phyloP scores from a whole-genome alignment of 176 grass and related monocot species.

The bread wheat (Triticum aestivum) region DNA sequence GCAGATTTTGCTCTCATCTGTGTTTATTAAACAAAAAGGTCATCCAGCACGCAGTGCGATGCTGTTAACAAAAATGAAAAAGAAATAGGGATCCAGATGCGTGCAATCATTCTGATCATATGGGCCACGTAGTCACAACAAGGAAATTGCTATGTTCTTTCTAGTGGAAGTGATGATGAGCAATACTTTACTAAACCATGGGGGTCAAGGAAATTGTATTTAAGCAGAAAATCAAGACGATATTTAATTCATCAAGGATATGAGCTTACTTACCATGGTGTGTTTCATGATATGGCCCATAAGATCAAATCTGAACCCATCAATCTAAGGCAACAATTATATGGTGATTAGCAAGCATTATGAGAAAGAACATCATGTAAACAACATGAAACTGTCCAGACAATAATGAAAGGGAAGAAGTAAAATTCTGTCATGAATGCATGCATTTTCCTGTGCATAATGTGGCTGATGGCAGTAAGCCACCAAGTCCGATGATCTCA shows the following conservation, averaged over 20 bases:
- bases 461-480: background rate
- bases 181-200: background rate
- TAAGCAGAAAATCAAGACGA: constrained; percentile 4
- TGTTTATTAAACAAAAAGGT: constrained; percentile 29
- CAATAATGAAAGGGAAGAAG: constrained; percentile 4
- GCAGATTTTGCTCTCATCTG: constrained; percentile 81
- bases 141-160: background rate
- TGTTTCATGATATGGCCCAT: constrained; percentile 97
- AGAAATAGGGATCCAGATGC: background rate
- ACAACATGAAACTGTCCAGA: background rate
- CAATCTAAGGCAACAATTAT: constrained; percentile 55
- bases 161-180: background rate
- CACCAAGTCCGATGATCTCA: background rate
- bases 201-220: background rate
- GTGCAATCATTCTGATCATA: background rate
- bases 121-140: background rate
- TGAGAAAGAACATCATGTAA: background rate
- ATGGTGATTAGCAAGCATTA: constrained; percentile 19
- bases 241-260: constrained; percentile 4
- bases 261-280: constrained; percentile 69
- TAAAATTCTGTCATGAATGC: background rate
- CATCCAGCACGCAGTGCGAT: background rate
- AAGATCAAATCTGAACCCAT: constrained; percentile 93
- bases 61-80: background rate
- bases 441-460: background rate